Conservation (phyloP, 1,284 basidiomycete species). For the Cerrena zonata region DNA sequence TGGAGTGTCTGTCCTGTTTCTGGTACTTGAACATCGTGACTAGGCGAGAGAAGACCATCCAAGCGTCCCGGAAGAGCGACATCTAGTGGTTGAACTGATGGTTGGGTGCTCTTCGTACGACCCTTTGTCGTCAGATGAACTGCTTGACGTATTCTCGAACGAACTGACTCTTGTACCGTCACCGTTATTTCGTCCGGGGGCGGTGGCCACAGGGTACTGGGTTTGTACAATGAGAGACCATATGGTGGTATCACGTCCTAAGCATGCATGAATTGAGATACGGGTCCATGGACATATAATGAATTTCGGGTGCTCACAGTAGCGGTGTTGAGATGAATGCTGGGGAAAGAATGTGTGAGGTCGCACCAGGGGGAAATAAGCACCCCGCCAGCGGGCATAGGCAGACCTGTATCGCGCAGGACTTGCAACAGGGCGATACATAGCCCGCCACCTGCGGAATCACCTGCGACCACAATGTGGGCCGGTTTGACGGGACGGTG, state of each 20-base stretch:
- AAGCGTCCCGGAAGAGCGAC: neutral
- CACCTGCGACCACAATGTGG: slow-evolving; percentile 82
- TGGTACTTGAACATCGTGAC: slow-evolving; percentile 10
- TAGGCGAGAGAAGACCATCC: slow-evolving; percentile 1
- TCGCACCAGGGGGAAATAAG: slow-evolving; percentile 91
- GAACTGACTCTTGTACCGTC: slow-evolving; percentile 58
- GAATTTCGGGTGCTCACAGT: slow-evolving; percentile 47
- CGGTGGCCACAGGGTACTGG: slow-evolving; percentile 87
- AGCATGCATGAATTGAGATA: neutral
- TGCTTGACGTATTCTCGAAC: slow-evolving; percentile 57
- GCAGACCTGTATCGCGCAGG: slow-evolving; percentile 82
- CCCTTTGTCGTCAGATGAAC: neutral
- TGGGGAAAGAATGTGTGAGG: slow-evolving; percentile 90
- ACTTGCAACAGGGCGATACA: slow-evolving; percentile 82
- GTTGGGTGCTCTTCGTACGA: neutral
- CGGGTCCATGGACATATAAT: neutral
- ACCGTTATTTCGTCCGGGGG: slow-evolving; percentile 70
- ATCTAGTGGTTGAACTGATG: neutral
- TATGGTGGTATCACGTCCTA: slow-evolving; percentile 72
- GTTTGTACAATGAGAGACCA: slow-evolving; percentile 73
- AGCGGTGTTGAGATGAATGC: slow-evolving; percentile 77
- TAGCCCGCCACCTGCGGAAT: slow-evolving; percentile 91
- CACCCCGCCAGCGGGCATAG: slow-evolving; percentile 79
- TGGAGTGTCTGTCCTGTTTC: slow-evolving; percentile 17
- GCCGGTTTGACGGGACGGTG: slow-evolving; percentile 79